Evolutionary conservation across 2,329 filamentous ascomycete species (phyloP).

Genomic region (Pseudogymnoascus sp.): DNA sequence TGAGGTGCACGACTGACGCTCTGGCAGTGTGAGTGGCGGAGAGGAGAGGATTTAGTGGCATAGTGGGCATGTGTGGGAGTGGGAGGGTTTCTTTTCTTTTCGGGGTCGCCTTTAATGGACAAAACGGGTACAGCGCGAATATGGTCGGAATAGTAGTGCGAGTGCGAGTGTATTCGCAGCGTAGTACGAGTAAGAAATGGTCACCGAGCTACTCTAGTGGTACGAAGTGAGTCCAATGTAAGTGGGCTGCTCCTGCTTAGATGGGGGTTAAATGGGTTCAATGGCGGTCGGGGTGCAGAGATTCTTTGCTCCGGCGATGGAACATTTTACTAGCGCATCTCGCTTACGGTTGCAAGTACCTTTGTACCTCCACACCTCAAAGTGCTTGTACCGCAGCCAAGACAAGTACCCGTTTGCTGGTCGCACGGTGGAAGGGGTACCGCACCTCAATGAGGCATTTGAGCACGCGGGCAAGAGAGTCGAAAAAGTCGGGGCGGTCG

Average conservation of each 20-base stretch:
- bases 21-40: neutral
- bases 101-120: neutral
- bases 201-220: neutral
- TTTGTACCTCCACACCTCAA: neutral
- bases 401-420: neutral
- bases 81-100: neutral
- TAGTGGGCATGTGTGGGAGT: neutral
- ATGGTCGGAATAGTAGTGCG: neutral
- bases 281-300: neutral
- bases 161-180: too few relatives aligned
- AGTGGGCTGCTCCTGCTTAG: neutral
- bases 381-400: neutral
- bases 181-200: neutral
- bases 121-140: neutral
- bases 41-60: neutral
- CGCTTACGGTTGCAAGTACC: neutral
- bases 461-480: neutral
- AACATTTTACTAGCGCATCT: neutral
- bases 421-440: neutral
- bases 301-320: neutral
- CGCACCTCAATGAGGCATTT: neutral
- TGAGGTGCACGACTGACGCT: constrained; percentile 1
- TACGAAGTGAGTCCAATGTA: neutral
- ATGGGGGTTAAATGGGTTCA: neutral
- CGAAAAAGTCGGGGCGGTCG: neutral